These are phyloP conservation scores for Entomophthora muscae DNA, from an alignment of 371 early-diverging fungal genomes.

Conservation along the genomic window DNA sequence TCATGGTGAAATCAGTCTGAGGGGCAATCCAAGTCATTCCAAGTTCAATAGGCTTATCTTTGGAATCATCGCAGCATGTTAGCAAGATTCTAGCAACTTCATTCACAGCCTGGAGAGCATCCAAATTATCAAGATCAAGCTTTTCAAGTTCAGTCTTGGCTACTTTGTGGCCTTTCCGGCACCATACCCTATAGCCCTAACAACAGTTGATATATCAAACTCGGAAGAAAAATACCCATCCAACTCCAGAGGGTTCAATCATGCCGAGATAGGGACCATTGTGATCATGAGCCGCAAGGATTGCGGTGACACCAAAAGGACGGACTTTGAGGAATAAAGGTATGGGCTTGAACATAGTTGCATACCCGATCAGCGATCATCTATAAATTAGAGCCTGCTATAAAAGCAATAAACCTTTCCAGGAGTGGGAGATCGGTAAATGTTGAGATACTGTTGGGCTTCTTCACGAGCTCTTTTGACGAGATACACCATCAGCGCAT, in stretches of 20 bases:
- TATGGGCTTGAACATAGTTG: conserved; percentile 86
- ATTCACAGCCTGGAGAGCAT: conserved; percentile 76
- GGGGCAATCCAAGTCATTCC: conserved; percentile 91
- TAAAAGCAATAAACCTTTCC: conserved; percentile 62
- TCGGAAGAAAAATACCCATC: conserved; percentile 48
- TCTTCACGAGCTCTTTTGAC: conserved; percentile 85
- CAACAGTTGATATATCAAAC: neutral
- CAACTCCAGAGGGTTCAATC: conserved; percentile 94
- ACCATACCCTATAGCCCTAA: conserved; percentile 80
- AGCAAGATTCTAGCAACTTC: conserved; percentile 92
- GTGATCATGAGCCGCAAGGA: conserved; percentile 59
- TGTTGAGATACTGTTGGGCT: conserved; percentile 71
- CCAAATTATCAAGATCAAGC: conserved; percentile 67
- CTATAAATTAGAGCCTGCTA: conserved; percentile 15
- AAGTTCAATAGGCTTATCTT: conserved; percentile 95
- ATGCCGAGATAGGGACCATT: conserved; percentile 81
- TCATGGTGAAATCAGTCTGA: conserved; percentile 64
- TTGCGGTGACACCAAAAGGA: conserved; percentile 83
- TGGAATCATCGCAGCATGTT: conserved; percentile 85
- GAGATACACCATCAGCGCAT: conserved; percentile 82
- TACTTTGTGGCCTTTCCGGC: conserved; percentile 91
- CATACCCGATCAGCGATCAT: conserved; percentile 85
- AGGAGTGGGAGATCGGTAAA: conserved; percentile 65
- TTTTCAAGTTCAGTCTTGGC: conserved; percentile 97
- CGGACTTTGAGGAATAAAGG: conserved; percentile 92